Evolutionary conservation across 176 grass and related monocot species (phyloP).

Genomic region (Juncus effusus): DNA sequence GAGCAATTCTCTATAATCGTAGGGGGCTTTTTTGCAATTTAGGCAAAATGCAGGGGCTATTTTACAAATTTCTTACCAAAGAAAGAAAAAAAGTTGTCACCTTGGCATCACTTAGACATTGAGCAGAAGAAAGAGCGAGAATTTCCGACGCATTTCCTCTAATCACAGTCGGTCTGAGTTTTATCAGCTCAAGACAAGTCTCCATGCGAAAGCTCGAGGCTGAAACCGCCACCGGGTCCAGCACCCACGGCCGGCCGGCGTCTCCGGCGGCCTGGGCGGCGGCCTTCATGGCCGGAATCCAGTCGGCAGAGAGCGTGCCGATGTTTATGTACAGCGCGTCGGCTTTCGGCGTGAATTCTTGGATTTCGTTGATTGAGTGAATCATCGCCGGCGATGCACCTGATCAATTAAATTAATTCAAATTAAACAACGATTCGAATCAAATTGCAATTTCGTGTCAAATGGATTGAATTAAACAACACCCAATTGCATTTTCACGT

Average conservation of each 20-base stretch:
- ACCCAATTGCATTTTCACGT: too few relatives aligned
- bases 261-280: conserved; percentile 31
- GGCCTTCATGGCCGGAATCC: conserved; percentile 76
- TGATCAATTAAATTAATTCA: neutral
- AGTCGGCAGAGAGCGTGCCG: conserved; percentile 66
- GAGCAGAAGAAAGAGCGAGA: conserved; percentile 55
- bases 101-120: conserved; percentile 39
- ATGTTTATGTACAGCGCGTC: conserved; percentile 71
- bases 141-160: conserved; percentile 92
- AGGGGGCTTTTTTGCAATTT: too few relatives aligned
- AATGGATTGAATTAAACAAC: too few relatives aligned
- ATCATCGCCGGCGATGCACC: conserved; percentile 76
- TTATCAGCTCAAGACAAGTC: conserved; percentile 59
- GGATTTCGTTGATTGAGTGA: conserved; percentile 61
- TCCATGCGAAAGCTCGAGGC: conserved; percentile 76
- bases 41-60: too few relatives aligned
- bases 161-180: conserved; percentile 48
- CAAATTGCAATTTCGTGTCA: too few relatives aligned
- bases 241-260: conserved; percentile 63
- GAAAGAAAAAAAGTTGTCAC: conserved; percentile 17
- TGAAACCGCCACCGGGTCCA: conserved; percentile 66
- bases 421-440: too few relatives aligned
- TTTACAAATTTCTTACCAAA: neutral
- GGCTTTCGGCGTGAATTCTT: conserved; percentile 67
- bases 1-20: too few relatives aligned